A percentile compares a stretch with the other conserved stretches of the same genome.
Evolutionary conservation across 306 rosid species (phyloP).

Genomic region (Medicago ruthenica): DNA sequence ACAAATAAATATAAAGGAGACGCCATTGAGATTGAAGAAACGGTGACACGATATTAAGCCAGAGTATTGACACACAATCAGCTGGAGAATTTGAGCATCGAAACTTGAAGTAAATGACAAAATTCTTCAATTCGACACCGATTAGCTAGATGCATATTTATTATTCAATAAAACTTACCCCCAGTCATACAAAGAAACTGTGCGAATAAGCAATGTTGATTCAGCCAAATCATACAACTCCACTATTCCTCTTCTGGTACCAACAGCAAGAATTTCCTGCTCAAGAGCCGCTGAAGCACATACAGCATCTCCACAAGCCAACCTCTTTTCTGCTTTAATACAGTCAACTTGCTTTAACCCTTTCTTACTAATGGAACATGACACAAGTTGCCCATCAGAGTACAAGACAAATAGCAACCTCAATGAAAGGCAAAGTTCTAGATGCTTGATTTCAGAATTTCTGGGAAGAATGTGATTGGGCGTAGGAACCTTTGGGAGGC

Average conservation of each 20-base stretch:
- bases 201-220: constrained; percentile 69
- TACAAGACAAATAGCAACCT: constrained; percentile 86
- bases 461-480: constrained; percentile 47
- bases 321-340: constrained; percentile 75
- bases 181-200: constrained; percentile 91
- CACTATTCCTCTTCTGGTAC: constrained; percentile 87
- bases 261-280: constrained; percentile 96
- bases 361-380: constrained; percentile 87
- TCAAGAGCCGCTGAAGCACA: constrained; percentile 81
- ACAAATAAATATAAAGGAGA: constrained; percentile 7
- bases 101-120: constrained; percentile 35
- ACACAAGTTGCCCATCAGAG: constrained; percentile 83
- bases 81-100: constrained; percentile 23
- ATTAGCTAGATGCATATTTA: constrained; percentile 41
- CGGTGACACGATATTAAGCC: constrained; percentile 22
- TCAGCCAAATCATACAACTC: constrained; percentile 90
- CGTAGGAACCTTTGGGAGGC: constrained; percentile 51
- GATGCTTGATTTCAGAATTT: constrained; percentile 75
- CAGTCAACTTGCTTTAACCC: constrained; percentile 84
- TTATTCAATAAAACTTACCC: constrained; percentile 65
- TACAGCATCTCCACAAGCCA: constrained; percentile 84
- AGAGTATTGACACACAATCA: constrained; percentile 13
- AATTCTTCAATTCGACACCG: constrained; percentile 25
- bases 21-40: constrained; percentile 24
- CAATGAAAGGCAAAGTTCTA: constrained; percentile 76